phyloP scores from a whole-genome alignment of 2,329 filamentous ascomycete species.

The Penicillium vulpinum region DNA sequence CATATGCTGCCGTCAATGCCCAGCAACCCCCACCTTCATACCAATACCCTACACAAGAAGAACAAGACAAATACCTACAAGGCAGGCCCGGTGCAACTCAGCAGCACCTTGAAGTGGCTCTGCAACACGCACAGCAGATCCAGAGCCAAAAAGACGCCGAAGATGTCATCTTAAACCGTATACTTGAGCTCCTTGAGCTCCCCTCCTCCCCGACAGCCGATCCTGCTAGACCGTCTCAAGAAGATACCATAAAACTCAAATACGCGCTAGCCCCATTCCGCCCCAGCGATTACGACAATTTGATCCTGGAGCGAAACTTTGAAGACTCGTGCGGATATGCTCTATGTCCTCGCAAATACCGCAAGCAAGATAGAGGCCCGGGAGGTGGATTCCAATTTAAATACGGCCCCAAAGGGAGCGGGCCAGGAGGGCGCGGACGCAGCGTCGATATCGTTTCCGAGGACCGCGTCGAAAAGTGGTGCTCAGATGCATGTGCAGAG shows the following conservation, averaged over 20 bases:
- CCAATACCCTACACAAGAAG: slow-evolving; percentile 29
- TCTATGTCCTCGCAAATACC: slow-evolving; percentile 69
- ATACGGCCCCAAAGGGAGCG: slow-evolving; percentile 53
- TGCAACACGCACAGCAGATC: slow-evolving; percentile 79
- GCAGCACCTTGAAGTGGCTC: slow-evolving; percentile 61
- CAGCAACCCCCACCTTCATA: slow-evolving; percentile 36
- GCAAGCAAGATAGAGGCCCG: slow-evolving; percentile 52
- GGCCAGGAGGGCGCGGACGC: slow-evolving; percentile 50
- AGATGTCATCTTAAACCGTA: slow-evolving; percentile 67
- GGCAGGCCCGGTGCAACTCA: slow-evolving; percentile 46
- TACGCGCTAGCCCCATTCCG: slow-evolving; percentile 71
- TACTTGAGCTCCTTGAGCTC: slow-evolving; percentile 69
- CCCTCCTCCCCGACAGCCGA: slow-evolving; percentile 56
- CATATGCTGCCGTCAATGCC: slow-evolving; percentile 46
- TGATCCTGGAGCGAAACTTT: slow-evolving; percentile 86
- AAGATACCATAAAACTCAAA: slow-evolving; percentile 67
- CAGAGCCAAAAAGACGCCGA: slow-evolving; percentile 81
- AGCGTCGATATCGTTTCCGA: slow-evolving; percentile 66
- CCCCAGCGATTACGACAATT: slow-evolving; percentile 82
- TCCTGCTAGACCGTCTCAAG: slow-evolving; percentile 53
- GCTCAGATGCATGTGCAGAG: slow-evolving; percentile 73
- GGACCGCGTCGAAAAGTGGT: slow-evolving; percentile 81
- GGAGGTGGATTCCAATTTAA: slow-evolving; percentile 68
- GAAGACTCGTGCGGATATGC: slow-evolving; percentile 79
- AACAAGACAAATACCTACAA: slow-evolving; percentile 28